Conservation (phyloP, 306 rosid genomes). For the Medicago arabica region DNA sequence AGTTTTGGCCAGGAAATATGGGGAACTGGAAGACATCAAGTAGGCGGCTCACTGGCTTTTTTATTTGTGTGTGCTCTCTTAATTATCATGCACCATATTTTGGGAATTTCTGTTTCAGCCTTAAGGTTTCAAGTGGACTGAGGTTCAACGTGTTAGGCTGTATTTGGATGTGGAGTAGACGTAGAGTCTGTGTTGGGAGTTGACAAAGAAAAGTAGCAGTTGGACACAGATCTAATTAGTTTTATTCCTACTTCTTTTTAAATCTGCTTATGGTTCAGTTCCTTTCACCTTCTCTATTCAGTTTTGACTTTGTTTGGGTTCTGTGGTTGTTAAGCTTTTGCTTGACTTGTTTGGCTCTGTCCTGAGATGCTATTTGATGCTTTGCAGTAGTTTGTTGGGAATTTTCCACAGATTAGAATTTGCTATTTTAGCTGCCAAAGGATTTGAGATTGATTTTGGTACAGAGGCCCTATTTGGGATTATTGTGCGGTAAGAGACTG, state of each 20-base stretch:
- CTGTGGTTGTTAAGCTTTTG: not conserved
- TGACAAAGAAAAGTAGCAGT: not conserved
- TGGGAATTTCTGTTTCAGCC: not conserved
- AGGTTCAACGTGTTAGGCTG: not conserved
- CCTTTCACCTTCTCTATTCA: constrained; percentile 14
- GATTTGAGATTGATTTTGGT: not conserved
- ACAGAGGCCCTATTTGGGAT: not conserved
- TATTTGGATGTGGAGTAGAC: not conserved
- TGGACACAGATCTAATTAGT: not conserved
- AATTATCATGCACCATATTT: not conserved
- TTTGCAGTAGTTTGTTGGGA: not conserved
- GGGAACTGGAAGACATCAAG: not conserved
- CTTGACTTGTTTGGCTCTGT: not conserved
- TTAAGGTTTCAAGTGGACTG: not conserved
- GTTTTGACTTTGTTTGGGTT: not conserved
- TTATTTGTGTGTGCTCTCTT: not conserved
- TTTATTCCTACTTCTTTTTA: not conserved
- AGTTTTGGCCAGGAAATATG: not conserved
- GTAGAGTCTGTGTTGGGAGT: not conserved
- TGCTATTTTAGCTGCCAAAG: not conserved
- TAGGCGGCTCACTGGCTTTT: not conserved
- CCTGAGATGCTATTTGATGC: not conserved
- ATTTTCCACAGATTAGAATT: not conserved
- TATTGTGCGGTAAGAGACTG: not conserved
- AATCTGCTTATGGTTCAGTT: not conserved